phyloP scores from a whole-genome alignment of 805 yeast species.

The Candida taoyuanica region DNA sequence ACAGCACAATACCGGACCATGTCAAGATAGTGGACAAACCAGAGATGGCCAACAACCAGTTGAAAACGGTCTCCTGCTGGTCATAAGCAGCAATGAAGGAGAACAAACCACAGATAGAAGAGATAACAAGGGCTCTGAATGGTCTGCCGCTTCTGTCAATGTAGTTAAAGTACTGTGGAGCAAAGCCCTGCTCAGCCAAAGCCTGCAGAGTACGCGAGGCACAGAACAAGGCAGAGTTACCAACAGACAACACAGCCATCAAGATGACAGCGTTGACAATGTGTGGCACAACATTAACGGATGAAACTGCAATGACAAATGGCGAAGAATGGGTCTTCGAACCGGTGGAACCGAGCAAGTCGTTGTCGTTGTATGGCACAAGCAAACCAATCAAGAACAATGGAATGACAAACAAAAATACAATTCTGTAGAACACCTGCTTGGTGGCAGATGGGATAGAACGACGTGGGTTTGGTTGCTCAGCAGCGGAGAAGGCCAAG shows the following conservation, averaged over 20 bases:
- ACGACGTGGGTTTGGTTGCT: constrained; percentile 54
- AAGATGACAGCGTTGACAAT: constrained; percentile 72
- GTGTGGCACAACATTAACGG: constrained; percentile 61
- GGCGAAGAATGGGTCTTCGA: constrained; percentile 64
- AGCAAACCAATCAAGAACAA: constrained; percentile 51
- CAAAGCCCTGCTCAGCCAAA: constrained; percentile 65
- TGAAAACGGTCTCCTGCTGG: constrained; percentile 52
- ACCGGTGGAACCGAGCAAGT: constrained; percentile 45
- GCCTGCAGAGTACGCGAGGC: constrained; percentile 67
- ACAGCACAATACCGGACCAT: constrained; percentile 54
- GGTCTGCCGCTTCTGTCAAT: constrained; percentile 60
- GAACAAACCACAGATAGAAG: constrained; percentile 52
- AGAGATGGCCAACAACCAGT: constrained; percentile 60
- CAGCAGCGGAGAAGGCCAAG: constrained; percentile 63
- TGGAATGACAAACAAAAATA: constrained; percentile 52
- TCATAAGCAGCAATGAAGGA: constrained; percentile 65
- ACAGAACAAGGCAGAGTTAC: constrained; percentile 72
- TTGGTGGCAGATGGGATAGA: constrained; percentile 60
- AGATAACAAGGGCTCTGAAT: constrained; percentile 45
- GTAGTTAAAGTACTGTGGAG: constrained; percentile 49
- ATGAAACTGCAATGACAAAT: constrained; percentile 64
- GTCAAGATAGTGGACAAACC: constrained; percentile 61
- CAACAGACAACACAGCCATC: constrained; percentile 70
- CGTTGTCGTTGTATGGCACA: constrained; percentile 53
- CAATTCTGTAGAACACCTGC: constrained; percentile 61